phyloP scores from a whole-genome alignment of 1,284 basidiomycete species.

The Stygiomarasmius scandens region DNA sequence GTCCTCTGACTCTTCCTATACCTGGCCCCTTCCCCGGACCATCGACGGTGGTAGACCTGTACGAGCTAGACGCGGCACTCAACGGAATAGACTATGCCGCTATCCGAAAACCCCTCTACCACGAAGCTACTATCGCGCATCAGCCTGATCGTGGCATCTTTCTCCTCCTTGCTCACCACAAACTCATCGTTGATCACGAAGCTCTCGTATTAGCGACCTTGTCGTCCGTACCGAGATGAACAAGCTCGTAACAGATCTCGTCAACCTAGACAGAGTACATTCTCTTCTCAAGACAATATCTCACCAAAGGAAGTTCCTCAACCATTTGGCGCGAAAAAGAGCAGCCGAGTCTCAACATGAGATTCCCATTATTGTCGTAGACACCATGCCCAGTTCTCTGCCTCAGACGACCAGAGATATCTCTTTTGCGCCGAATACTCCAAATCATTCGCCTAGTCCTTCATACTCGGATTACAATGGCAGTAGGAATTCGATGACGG shows the following conservation, averaged over 20 bases:
- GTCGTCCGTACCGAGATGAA: slow-evolving; percentile 77
- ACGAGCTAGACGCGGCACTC: slow-evolving; percentile 62
- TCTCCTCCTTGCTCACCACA: slow-evolving; percentile 87
- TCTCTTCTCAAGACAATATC: slow-evolving; percentile 79
- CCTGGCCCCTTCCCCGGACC: slow-evolving; percentile 31
- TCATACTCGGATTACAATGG: slow-evolving; percentile 44
- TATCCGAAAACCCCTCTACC: slow-evolving; percentile 74
- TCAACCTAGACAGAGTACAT: slow-evolving; percentile 82
- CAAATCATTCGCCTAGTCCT: slow-evolving; percentile 49
- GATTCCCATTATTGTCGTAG: slow-evolving; percentile 71
- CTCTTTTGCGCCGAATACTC: slow-evolving; percentile 47
- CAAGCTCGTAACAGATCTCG: slow-evolving; percentile 78
- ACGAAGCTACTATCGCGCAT: slow-evolving; percentile 81
- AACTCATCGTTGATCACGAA: slow-evolving; percentile 87
- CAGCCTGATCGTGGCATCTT: slow-evolving; percentile 83
- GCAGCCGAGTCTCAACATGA: too few relatives aligned
- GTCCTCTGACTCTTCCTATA: slow-evolving; percentile 27
- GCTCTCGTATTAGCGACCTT: slow-evolving; percentile 89
- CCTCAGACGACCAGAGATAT: slow-evolving; percentile 57
- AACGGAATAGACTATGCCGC: slow-evolving; percentile 64
- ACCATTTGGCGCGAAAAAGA: too few relatives aligned
- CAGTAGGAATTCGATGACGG: slow-evolving; percentile 32
- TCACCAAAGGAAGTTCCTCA: slow-evolving; percentile 70
- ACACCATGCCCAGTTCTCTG: slow-evolving; percentile 54
- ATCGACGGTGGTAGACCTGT: slow-evolving; percentile 65